Evolutionary conservation across 768 basidiomycete species (phyloP), one percentile per base, ranked within the genome.

Genomic region (Suillus hirtellus): DNA sequence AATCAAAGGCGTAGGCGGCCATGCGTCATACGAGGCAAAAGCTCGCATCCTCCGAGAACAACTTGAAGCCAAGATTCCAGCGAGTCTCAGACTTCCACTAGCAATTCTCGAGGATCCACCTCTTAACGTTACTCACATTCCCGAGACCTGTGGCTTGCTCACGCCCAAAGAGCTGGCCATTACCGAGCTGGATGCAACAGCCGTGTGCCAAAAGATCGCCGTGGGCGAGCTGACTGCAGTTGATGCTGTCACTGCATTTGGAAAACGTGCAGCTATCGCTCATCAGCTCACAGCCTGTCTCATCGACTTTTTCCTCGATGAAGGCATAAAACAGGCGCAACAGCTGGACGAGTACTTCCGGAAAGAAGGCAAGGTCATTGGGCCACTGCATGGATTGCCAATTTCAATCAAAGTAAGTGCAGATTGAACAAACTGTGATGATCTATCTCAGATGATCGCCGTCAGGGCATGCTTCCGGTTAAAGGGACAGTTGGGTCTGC

Each of bases 211-310:
- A 49, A 64, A 65, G 8, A 73, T 80, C 49, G 71, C 72, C 8
- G 63, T 60, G 5, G 72, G 75, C 11, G 46, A 73, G 59, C 70
- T 76, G 35, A 75, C 78, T 0, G 76, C 80, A 1, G 79, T 82
- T 7, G 74, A 76, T 19, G 79, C 79, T 27, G 74, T 76, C 6
- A 71, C 68, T 15, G 82, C 83, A 1, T 84, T 80, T 63, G 78
- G 70, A 60, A 83, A 83, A 69, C 74, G 85, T n/a, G 83, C 84
- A 11, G 78, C 79, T 17, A 77, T 86, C 58, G 84, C 83, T 4
- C 83, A 86, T 47, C 83, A 83, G 63, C 66, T 84, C 35, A 67
- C 72, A 4, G 66, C 69, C 50, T 82, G 78, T 63, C 60, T 82
- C 12, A 77, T 77, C 44, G 80, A 81, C 63, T 76, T 81, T 63